phyloP scores from a whole-genome alignment of 192 early-diverging fungal species.

The Coemansia sp. region DNA sequence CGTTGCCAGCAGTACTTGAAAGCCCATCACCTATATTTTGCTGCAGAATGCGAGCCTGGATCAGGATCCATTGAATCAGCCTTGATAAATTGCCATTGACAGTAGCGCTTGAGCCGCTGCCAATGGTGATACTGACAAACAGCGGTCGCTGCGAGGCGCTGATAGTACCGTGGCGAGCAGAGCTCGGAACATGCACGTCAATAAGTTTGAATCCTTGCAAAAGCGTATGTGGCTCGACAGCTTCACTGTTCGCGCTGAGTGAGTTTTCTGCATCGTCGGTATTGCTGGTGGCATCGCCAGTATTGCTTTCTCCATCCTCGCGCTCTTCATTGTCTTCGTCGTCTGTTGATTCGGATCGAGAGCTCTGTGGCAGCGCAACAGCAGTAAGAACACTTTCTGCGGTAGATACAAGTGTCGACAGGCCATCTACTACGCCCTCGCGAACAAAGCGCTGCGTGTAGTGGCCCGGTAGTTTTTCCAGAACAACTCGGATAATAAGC shows the following conservation, averaged over 20 bases:
- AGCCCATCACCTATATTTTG: not conserved
- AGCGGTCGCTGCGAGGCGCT: not conserved
- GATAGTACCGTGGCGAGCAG: not conserved
- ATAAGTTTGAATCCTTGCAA: conserved; percentile 14
- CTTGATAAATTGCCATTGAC: not conserved
- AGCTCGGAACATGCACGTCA: conserved; percentile 4
- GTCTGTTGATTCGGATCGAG: not conserved
- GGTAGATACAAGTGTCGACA: conserved; percentile 49
- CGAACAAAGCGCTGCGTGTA: conserved; percentile 65
- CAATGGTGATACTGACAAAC: not conserved
- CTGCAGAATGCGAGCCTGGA: conserved; percentile 20
- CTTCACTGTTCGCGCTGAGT: not conserved
- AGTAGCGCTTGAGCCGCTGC: not conserved
- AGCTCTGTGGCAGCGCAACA: not conserved
- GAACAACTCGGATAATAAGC: conserved; percentile 59
- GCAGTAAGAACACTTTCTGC: not conserved
- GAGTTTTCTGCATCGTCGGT: not conserved
- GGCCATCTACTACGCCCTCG: conserved; percentile 72
- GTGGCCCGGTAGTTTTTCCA: conserved; percentile 60
- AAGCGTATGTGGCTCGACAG: conserved; percentile 1
- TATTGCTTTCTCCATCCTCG: not conserved
- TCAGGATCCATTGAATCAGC: conserved; percentile 8
- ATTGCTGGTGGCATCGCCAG: not conserved
- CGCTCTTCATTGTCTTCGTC: not conserved
- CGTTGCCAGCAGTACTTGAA: not conserved